phyloP scores from a whole-genome alignment of 495 filamentous ascomycete species.

The Geopyxis carbonaria region DNA sequence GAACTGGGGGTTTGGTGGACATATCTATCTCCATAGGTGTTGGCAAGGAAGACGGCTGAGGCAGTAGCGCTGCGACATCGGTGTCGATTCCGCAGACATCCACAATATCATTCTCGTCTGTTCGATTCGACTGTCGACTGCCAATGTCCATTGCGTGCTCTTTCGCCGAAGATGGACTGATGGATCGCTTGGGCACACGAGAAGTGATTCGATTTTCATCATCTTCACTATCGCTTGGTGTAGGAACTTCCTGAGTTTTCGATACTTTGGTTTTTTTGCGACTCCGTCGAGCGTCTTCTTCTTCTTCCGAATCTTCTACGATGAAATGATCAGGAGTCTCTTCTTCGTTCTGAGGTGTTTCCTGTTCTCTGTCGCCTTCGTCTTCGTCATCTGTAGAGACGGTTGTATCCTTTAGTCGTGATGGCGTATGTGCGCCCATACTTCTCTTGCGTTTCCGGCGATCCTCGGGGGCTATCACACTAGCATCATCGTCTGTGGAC shows the following conservation, averaged over 20 bases:
- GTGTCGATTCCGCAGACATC: constrained; percentile 9
- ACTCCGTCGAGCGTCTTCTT: constrained; percentile 5
- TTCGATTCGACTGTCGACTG: neutral
- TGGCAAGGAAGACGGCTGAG: too few relatives aligned
- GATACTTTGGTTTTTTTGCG: constrained; percentile 7
- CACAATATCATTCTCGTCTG: constrained; percentile 18
- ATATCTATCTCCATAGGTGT: too few relatives aligned
- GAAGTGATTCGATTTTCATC: too few relatives aligned
- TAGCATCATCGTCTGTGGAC: constrained; percentile 21
- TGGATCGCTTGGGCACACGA: too few relatives aligned
- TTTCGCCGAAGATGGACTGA: too few relatives aligned
- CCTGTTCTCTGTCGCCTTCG: neutral
- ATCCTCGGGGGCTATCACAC: constrained; percentile 7
- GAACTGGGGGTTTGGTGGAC: too few relatives aligned
- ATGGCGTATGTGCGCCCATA: constrained; percentile 18
- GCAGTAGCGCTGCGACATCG: constrained; percentile 1
- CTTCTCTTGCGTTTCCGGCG: constrained; percentile 22
- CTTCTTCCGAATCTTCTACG: constrained; percentile 5
- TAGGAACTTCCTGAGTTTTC: too few relatives aligned
- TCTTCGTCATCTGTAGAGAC: constrained; percentile 23
- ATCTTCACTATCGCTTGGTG: constrained; percentile 22
- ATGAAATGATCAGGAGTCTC: constrained; percentile 6
- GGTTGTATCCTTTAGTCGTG: constrained; percentile 19
- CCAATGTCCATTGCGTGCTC: constrained; percentile 7
- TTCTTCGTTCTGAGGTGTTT: neutral